Conservation (phyloP, 2,329 filamentous ascomycete species). For the Clarireedia paspali region DNA sequence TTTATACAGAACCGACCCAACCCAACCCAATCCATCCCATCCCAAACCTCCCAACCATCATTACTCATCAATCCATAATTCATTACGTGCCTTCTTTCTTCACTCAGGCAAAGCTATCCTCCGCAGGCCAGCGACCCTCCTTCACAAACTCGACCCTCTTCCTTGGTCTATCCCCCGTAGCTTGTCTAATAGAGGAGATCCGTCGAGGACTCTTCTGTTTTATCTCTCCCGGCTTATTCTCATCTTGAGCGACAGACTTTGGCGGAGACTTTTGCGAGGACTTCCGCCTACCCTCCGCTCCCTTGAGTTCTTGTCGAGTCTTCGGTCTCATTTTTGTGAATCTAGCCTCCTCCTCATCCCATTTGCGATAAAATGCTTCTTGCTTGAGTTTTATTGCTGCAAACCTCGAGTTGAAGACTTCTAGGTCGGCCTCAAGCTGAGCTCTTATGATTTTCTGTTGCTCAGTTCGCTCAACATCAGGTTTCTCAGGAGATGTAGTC, state of each 20-base stretch:
- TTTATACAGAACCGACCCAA: conserved; percentile 11
- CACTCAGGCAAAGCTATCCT: conserved; percentile 28
- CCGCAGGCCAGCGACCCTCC: conserved; percentile 21
- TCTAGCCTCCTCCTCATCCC: too few relatives aligned
- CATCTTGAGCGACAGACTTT: background rate
- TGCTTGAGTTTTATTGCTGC: background rate
- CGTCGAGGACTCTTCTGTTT: background rate
- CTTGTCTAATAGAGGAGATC: background rate
- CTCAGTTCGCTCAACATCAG: background rate
- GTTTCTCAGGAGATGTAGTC: background rate
- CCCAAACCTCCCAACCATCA: conserved; percentile 12
- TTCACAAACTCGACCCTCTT: background rate
- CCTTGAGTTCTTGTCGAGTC: too few relatives aligned
- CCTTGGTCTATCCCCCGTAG: background rate
- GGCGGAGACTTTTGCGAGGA: too few relatives aligned
- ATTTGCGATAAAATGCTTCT: background rate
- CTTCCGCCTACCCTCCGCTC: too few relatives aligned
- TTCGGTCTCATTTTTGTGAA: too few relatives aligned
- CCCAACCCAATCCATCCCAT: conserved; percentile 9
- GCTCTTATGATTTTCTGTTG: background rate
- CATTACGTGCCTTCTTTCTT: background rate
- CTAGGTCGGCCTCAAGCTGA: background rate
- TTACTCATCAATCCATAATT: conserved; percentile 14
- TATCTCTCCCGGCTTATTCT: background rate
- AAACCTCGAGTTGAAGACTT: background rate